Evolutionary conservation across 805 yeast species (phyloP).

Genomic region (Torulaspora gathmanii): DNA sequence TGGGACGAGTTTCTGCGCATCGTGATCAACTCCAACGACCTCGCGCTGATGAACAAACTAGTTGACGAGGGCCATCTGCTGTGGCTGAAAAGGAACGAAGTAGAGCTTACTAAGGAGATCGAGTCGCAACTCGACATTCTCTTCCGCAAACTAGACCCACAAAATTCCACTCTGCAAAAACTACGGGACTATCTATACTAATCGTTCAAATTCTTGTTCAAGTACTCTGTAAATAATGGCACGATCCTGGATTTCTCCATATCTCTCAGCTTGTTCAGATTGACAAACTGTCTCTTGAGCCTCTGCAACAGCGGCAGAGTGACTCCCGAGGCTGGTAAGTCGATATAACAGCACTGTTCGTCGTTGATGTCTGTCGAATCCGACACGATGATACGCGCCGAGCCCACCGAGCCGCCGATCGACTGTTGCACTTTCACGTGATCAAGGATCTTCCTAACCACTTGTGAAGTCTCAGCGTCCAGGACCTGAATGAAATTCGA

Average conservation of each 20-base stretch:
- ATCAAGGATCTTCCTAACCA: constrained; percentile 58
- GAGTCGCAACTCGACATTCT: constrained; percentile 14
- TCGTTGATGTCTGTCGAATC: constrained; percentile 39
- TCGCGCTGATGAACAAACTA: constrained; percentile 13
- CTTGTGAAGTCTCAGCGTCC: constrained; percentile 64
- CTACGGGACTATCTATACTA: constrained; percentile 8
- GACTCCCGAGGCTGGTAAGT: constrained; percentile 57
- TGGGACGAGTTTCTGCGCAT: constrained; percentile 25
- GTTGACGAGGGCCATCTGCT: constrained; percentile 25
- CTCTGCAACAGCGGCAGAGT: constrained; percentile 78
- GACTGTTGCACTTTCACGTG: constrained; percentile 34
- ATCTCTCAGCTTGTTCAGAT: constrained; percentile 72
- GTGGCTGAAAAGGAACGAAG: constrained; percentile 25
- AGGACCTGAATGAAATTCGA: constrained; percentile 72
- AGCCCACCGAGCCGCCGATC: constrained; percentile 47
- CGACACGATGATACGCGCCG: constrained; percentile 42
- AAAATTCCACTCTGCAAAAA: constrained; percentile 8
- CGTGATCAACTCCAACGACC: constrained; percentile 18
- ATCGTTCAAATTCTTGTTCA: constrained; percentile 54
- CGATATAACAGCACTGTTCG: constrained; percentile 42
- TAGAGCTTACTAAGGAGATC: constrained; percentile 18
- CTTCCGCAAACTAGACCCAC: constrained; percentile 17
- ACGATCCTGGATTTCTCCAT: constrained; percentile 65
- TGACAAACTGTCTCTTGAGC: constrained; percentile 75
- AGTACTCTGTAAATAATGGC: constrained; percentile 71